Conservation (phyloP, 306 rosid species). For the Potentilla sterilis region DNA sequence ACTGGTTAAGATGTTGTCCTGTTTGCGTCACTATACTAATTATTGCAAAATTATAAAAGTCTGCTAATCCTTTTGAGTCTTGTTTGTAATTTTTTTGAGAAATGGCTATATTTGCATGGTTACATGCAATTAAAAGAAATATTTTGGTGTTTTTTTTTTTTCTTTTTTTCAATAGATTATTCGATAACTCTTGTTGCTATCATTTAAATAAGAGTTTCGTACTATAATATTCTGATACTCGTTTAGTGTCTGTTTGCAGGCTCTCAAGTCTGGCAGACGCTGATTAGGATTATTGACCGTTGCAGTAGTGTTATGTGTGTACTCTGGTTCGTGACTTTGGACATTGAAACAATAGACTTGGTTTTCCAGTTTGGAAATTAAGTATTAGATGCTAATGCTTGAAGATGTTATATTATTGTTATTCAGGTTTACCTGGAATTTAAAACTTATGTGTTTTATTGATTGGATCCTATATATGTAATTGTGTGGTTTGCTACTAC, state of each 20-base stretch:
- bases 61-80: background rate
- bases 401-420: background rate
- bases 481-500: background rate
- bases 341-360: constrained; percentile 23
- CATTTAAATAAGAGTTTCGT: background rate
- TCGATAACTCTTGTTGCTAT: background rate
- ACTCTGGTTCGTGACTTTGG: constrained; percentile 8
- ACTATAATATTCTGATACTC: background rate
- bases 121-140: background rate
- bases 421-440: background rate
- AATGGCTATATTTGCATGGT: background rate
- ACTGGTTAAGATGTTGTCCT: background rate
- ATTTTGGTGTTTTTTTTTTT: no score
- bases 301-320: constrained; percentile 14
- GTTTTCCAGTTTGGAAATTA: constrained; percentile 16
- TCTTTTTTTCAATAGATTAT: no score
- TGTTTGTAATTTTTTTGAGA: background rate
- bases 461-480: background rate
- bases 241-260: background rate
- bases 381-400: constrained; percentile 15
- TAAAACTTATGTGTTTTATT: background rate
- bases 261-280: background rate
- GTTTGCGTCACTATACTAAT: background rate
- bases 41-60: background rate
- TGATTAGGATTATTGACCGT: background rate